A percentile compares a stretch with the other conserved stretches of the same genome.
phyloP scores from a whole-genome alignment of 768 basidiomycete species.

The Kockovaella imperatae region DNA sequence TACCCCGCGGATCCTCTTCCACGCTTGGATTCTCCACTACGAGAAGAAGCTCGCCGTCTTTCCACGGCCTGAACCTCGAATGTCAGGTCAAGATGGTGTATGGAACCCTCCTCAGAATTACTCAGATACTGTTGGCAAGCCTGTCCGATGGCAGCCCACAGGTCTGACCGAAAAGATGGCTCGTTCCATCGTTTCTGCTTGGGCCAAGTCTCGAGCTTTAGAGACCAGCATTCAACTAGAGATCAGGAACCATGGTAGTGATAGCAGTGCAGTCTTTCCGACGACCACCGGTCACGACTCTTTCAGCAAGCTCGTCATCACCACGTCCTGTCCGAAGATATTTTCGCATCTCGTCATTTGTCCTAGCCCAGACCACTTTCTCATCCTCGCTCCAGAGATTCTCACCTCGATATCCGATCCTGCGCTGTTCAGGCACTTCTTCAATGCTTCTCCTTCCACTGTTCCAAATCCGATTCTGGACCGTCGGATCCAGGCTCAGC shows the following conservation, averaged over 20 bases:
- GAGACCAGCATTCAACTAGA: constrained; percentile 46
- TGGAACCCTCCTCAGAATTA: constrained; percentile 36
- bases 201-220: constrained; percentile 38
- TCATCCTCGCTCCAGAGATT: constrained; percentile 21
- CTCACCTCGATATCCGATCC: constrained; percentile 20
- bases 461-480: neutral
- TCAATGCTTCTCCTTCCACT: constrained; percentile 2
- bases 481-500: neutral
- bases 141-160: constrained; percentile 44
- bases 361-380: constrained; percentile 22
- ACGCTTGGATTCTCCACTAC: constrained; percentile 60
- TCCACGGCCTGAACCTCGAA: constrained; percentile 54
- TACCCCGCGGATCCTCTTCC: constrained; percentile 56
- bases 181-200: constrained; percentile 16
- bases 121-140: constrained; percentile 21
- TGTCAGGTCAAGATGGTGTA: constrained; percentile 1
- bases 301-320: constrained; percentile 29
- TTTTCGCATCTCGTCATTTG: constrained; percentile 24
- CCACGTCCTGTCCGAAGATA: constrained; percentile 35
- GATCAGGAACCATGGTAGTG: constrained; percentile 35
- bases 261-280: constrained; percentile 28
- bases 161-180: constrained; percentile 41
- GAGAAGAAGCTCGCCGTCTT: constrained; percentile 54
- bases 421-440: constrained; percentile 14
- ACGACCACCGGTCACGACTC: constrained; percentile 43